These are phyloP conservation scores for Bocquillonia castaneifolia DNA, from an alignment of 441 rosid species.

Conservation along the genomic window DNA sequence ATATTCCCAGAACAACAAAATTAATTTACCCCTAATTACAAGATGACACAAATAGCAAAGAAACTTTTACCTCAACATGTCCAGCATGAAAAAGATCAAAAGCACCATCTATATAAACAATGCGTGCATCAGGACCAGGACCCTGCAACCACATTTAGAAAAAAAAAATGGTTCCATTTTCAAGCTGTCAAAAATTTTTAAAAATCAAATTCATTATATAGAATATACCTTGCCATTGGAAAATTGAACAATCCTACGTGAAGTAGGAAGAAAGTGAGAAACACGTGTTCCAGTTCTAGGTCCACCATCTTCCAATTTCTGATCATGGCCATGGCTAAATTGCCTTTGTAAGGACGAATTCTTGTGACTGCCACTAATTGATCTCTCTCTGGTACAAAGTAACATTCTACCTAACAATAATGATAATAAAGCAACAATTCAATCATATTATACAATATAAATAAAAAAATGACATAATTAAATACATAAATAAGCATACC, in stretches of 20 bases:
- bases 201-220: no score
- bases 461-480: neutral
- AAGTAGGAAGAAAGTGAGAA: slow-evolving; percentile 72
- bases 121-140: slow-evolving; percentile 49
- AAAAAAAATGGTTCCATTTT: neutral
- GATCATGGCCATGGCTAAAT: slow-evolving; percentile 62
- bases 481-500: slow-evolving; percentile 27
- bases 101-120: slow-evolving; percentile 62
- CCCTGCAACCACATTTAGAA: slow-evolving; percentile 34
- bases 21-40: neutral
- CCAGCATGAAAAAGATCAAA: slow-evolving; percentile 75
- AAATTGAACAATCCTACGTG: slow-evolving; percentile 75
- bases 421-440: neutral
- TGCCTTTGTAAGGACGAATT: slow-evolving; percentile 69
- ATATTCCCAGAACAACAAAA: neutral
- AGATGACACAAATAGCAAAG: neutral
- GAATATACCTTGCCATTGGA: slow-evolving; percentile 74
- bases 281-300: slow-evolving; percentile 53
- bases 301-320: slow-evolving; percentile 57
- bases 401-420: slow-evolving; percentile 56
- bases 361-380: slow-evolving; percentile 42
- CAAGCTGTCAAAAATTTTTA: neutral
- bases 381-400: slow-evolving; percentile 68
- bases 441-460: neutral
- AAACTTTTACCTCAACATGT: slow-evolving; percentile 49